Evolutionary conservation across 768 basidiomycete genomes (phyloP), one percentile per base, ranked within the genome.

Genomic region (Tremella fuciformis): DNA sequence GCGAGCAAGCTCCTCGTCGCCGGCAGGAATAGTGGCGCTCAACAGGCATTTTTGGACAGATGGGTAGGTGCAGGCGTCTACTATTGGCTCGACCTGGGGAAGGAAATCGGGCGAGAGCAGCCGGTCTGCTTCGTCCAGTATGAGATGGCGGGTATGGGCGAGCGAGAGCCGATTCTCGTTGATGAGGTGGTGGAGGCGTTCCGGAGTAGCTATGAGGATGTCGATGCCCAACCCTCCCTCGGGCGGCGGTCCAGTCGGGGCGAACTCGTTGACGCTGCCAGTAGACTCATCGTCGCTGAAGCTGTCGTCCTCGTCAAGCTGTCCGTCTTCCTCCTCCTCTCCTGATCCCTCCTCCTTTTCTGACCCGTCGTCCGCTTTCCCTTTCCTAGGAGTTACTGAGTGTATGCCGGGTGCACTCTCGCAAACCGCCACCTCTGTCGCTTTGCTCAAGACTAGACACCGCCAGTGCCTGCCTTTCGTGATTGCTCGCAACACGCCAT

Each of bases 1-100:
- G 84, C 91, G 85, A 0, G 91, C 91, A 24, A 91, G 79, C 69
- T 87, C 88, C 76, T 99, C 96, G 0, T 84, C 87, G 9, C 85
- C 84, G 11, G 89, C 86, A 16, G 94, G 94, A 44, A 99, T 84
- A 0, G 96, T 99, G 0, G 96, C 96, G 66, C 90, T 92, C 76
- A 98, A 91, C 18, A 97, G 85, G 1, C 88, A 88, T 68, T 91
- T 96, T 73, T 90, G 90, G 0, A 92, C 62, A 1, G 79, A 76
- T 2, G 83, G 74, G 71, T 86, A 80, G 0, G 84, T 84, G 68
- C 91, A 96, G 16, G 88, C 83, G 1, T 83, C 83, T 13, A 93
- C 78, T 53, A 98, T 86, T 76, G 93, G 94, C 79, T 91, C 83
- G 1, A 91, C 84, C 79, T 98, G 94, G 9, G 83, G 79, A 55